phyloP scores from a whole-genome alignment of 441 rosid genomes.

The Populus trichocarpa region DNA sequence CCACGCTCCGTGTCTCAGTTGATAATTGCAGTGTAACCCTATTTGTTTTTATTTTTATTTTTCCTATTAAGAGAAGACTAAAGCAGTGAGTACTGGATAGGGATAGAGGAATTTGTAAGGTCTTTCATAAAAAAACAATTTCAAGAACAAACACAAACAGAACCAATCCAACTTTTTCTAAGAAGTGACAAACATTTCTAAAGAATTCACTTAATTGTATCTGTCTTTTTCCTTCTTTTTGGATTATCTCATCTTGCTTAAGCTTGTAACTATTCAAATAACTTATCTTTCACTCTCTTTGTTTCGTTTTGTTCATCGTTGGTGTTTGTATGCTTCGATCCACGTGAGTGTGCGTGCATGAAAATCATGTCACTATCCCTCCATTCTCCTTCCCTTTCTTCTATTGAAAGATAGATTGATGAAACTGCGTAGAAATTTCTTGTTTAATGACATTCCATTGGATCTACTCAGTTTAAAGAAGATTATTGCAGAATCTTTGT shows the following conservation, averaged over 20 bases:
- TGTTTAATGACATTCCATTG: background rate
- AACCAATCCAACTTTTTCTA: conserved; percentile 11
- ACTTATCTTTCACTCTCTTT: conserved; percentile 5
- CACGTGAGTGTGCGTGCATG: conserved; percentile 3
- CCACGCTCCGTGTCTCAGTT: conserved; percentile 46
- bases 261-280: background rate
- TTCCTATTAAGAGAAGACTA: no score
- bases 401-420: background rate
- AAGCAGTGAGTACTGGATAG: no score
- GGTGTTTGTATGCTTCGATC: conserved; percentile 4
- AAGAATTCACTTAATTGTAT: conserved; percentile 18
- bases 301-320: background rate
- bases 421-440: conserved; percentile 29
- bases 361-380: background rate
- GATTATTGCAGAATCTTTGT: background rate
- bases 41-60: no score
- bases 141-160: conserved; percentile 12
- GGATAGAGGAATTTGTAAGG: background rate
- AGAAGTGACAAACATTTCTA: conserved; percentile 31
- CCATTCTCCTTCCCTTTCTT: background rate
- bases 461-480: background rate
- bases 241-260: conserved; percentile 26
- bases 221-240: conserved; percentile 28
- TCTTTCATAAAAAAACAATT: conserved; percentile 14
- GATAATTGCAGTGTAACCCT: no score